A percentile compares a stretch with the other conserved stretches of the same genome.
These are phyloP conservation scores for Raffaelea arxii DNA, from an alignment of 2,329 filamentous ascomycete genomes.

Conservation along the genomic window DNA sequence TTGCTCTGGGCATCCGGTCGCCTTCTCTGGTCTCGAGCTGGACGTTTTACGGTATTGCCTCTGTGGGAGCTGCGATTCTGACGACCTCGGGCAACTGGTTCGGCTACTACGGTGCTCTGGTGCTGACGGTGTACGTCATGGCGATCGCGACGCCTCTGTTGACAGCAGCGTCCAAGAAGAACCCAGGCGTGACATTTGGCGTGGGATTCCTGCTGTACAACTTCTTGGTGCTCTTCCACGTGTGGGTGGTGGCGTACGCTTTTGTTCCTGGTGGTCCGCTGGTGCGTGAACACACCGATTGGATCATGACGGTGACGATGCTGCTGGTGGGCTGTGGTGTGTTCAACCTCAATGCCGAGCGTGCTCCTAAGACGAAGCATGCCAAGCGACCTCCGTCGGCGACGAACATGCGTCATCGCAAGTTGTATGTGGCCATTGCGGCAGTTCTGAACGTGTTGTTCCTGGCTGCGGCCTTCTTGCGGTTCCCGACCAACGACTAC, in stretches of 20 bases:
- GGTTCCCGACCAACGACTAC: conserved; percentile 90
- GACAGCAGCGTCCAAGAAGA: conserved; percentile 63
- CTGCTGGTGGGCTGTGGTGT: conserved; percentile 74
- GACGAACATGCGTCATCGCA: conserved; percentile 31
- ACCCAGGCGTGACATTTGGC: conserved; percentile 73
- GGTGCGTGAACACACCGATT: conserved; percentile 89
- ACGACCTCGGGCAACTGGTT: conserved; percentile 75
- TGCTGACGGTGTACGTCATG: conserved; percentile 70
- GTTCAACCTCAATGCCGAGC: conserved; percentile 52
- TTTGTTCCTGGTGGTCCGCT: conserved; percentile 92
- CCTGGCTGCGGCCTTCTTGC: conserved; percentile 70
- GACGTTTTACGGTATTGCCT: conserved; percentile 70
- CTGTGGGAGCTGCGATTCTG: conserved; percentile 66
- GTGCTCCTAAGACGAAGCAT: conserved; percentile 33
- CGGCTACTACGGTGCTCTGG: conserved; percentile 77
- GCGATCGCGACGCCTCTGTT: conserved; percentile 69
- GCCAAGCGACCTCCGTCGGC: conserved; percentile 29
- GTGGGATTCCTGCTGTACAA: conserved; percentile 88
- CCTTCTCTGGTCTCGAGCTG: conserved; percentile 66
- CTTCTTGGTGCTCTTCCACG: conserved; percentile 89
- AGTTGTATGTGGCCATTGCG: conserved; percentile 48
- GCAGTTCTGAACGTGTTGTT: conserved; percentile 72
- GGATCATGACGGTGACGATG: conserved; percentile 87
- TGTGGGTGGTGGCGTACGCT: conserved; percentile 97
- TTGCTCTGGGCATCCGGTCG: conserved; percentile 64